Conservation (phyloP, 306 rosid species). For the Ammopiptanthus mongolicus region DNA sequence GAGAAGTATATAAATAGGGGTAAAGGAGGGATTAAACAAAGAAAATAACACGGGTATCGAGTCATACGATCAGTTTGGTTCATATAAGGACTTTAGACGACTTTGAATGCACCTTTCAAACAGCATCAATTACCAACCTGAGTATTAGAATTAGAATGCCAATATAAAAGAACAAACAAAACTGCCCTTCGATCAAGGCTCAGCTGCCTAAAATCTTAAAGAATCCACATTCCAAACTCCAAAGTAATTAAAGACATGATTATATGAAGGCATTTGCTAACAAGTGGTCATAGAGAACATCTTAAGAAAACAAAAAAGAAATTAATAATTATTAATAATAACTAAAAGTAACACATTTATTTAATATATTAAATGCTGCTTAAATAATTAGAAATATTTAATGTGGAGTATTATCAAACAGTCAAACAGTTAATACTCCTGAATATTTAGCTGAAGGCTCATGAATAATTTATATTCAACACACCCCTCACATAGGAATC, state of each 20-base stretch:
- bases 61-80: constrained; percentile 14
- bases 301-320: background rate
- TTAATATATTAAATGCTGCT: background rate
- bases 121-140: constrained; percentile 12
- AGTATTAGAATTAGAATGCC: background rate
- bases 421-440: too few relatives aligned
- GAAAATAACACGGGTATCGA: background rate
- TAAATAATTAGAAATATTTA: too few relatives aligned
- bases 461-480: too few relatives aligned
- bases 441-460: too few relatives aligned
- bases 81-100: background rate
- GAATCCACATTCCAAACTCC: background rate
- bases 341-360: background rate
- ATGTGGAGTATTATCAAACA: background rate
- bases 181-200: constrained; percentile 1
- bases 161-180: background rate
- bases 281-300: background rate
- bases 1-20: constrained; percentile 22
- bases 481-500: too few relatives aligned
- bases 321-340: background rate
- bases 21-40: constrained; percentile 1
- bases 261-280: background rate
- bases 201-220: constrained; percentile 1
- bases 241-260: background rate
- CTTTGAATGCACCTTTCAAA: background rate